Evolutionary conservation across 371 early-diverging fungal genomes (phyloP).

Genomic region (Mucor circinelloides): DNA sequence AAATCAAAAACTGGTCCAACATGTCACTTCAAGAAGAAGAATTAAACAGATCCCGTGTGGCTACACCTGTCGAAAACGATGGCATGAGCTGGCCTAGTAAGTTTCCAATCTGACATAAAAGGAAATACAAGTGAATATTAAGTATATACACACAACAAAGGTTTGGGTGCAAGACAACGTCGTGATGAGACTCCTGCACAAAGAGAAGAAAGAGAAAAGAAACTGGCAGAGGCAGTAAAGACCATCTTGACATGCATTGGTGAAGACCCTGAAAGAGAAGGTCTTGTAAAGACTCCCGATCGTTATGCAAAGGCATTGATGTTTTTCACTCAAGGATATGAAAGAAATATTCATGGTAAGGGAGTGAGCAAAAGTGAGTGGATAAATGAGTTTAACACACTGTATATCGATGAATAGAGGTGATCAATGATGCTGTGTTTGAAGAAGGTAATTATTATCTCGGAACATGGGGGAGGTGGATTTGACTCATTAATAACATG

Average conservation of each 20-base stretch:
- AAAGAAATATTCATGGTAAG: constrained; percentile 78
- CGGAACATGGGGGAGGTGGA: not conserved
- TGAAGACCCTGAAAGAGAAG: constrained; percentile 95
- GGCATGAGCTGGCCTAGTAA: constrained; percentile 60
- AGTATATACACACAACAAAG: constrained; percentile 26
- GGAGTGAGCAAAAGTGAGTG: not conserved
- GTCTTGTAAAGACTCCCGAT: constrained; percentile 93
- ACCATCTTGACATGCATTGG: constrained; percentile 92
- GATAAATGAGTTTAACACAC: not conserved
- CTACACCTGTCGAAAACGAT: constrained; percentile 43
- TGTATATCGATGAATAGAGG: constrained; percentile 46
- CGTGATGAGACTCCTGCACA: constrained; percentile 77
- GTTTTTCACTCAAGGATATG: constrained; percentile 97
- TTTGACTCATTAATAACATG: constrained; percentile 10
- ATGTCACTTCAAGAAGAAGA: constrained; percentile 12
- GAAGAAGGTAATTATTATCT: constrained; percentile 76
- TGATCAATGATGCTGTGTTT: constrained; percentile 92
- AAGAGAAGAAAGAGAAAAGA: constrained; percentile 66
- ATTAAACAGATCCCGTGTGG: constrained; percentile 20
- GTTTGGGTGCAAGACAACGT: constrained; percentile 73
- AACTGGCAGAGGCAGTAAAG: constrained; percentile 84
- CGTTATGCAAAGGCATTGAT: constrained; percentile 97
- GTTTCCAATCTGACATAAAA: constrained; percentile 1
- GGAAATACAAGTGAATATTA: constrained; percentile 3
- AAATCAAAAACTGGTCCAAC: not conserved